Conservation (phyloP, 495 filamentous ascomycete genomes). For the Chaetomium tenue region DNA sequence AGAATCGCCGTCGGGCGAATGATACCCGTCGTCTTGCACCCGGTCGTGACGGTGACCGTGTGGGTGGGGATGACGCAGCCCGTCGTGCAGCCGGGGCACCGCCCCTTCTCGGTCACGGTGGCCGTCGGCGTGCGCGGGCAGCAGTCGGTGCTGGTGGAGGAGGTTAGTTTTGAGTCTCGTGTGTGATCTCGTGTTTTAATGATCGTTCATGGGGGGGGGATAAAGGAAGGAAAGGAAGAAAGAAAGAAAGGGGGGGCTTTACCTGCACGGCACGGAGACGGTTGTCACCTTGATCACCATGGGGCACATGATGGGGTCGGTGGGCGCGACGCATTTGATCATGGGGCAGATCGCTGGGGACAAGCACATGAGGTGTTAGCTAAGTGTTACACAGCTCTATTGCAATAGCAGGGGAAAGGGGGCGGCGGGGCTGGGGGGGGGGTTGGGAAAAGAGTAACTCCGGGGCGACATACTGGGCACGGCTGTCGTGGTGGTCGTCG, state of each 20-base stretch:
- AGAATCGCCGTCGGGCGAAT: constrained; percentile 22
- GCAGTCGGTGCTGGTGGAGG: constrained; percentile 36
- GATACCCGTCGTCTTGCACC: constrained; percentile 26
- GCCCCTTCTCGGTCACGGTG: constrained; percentile 27
- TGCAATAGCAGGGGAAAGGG: no score
- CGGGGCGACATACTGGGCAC: constrained; percentile 6
- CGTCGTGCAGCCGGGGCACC: constrained; percentile 35
- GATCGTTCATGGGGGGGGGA: not conserved
- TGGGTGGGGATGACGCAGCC: constrained; percentile 38
- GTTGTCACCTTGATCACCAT: constrained; percentile 33
- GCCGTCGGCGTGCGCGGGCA: constrained; percentile 41
- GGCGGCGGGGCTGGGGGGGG: no score
- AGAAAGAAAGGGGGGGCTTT: not conserved
- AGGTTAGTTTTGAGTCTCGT: no score
- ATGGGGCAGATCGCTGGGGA: constrained; percentile 2
- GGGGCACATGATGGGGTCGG: constrained; percentile 27
- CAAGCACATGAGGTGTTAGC: not conserved
- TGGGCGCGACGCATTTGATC: constrained; percentile 11
- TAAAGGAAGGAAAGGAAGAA: not conserved
- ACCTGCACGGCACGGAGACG: constrained; percentile 38
- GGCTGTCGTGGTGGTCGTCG: constrained; percentile 16
- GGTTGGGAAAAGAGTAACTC: not conserved
- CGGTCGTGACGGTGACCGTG: constrained; percentile 42
- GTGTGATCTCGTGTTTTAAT: no score
- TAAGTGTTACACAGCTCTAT: not conserved